A percentile compares a stretch with the other conserved stretches of the same genome.
Conservation (phyloP, 805 yeast species). For the Komagataella populi region DNA sequence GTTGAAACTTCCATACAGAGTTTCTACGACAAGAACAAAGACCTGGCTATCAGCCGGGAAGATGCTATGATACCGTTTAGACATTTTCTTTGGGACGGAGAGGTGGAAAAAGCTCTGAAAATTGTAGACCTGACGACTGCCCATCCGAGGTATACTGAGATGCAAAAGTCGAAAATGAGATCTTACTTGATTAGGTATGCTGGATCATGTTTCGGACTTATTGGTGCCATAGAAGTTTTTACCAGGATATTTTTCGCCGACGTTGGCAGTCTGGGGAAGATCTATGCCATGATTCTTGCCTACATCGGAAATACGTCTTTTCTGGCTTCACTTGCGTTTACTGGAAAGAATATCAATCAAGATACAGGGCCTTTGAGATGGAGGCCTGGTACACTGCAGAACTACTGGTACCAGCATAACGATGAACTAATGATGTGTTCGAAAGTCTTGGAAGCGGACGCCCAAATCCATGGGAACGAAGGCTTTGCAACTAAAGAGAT, state of each 20-base stretch:
- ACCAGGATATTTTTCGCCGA: conserved; percentile 25
- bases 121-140: conserved; percentile 52
- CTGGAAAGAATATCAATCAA: conserved; percentile 25
- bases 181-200: conserved; percentile 20
- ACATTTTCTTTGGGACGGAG: conserved; percentile 40
- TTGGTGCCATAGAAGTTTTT: conserved; percentile 33
- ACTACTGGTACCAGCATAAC: conserved; percentile 49
- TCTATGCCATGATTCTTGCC: conserved; percentile 33
- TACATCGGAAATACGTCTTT: conserved; percentile 34
- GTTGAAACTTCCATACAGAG: conserved; percentile 12
- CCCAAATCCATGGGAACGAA: conserved; percentile 30
- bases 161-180: conserved; percentile 18
- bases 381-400: conserved; percentile 51
- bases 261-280: conserved; percentile 19
- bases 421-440: conserved; percentile 60
- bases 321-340: conserved; percentile 26
- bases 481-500: conserved; percentile 22
- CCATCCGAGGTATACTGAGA: conserved; percentile 30
- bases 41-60: conserved; percentile 17
- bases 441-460: conserved; percentile 52
- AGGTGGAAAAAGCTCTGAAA: conserved; percentile 39
- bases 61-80: conserved; percentile 53
- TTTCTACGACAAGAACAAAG: conserved; percentile 11
- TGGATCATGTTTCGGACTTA: conserved; percentile 26
- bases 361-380: conserved; percentile 43